Evolutionary conservation across 805 yeast species (phyloP).

Genomic region (Yamadazyma insecticola): DNA sequence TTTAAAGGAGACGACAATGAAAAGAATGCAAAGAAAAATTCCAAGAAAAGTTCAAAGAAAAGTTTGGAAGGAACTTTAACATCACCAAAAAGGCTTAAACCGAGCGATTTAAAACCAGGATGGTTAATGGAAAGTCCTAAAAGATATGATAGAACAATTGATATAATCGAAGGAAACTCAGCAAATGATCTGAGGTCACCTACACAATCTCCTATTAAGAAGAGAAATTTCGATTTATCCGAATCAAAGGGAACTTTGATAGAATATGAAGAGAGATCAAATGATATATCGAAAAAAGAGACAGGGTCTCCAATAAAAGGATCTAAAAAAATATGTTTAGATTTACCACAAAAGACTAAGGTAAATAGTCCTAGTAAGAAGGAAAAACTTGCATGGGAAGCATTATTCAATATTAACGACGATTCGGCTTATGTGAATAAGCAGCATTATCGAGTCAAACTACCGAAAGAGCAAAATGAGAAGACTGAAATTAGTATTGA

Average conservation of each 20-base stretch:
- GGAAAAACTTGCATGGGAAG: constrained; percentile 2
- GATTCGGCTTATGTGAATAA: not conserved
- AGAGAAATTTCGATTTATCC: not conserved
- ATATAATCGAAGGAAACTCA: too few relatives aligned
- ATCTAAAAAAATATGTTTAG: not conserved
- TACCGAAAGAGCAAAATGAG: not conserved
- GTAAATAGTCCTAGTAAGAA: not conserved
- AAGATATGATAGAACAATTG: too few relatives aligned
- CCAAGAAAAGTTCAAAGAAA: too few relatives aligned
- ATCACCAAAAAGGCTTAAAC: too few relatives aligned
- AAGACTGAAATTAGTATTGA: not conserved
- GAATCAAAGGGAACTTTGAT: not conserved
- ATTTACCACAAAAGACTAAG: not conserved
- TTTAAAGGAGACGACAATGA: too few relatives aligned
- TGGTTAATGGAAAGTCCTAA: too few relatives aligned
- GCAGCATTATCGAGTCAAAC: not conserved
- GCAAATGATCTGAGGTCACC: too few relatives aligned
- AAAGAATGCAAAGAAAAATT: too few relatives aligned
- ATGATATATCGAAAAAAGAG: too few relatives aligned
- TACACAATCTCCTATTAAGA: not conserved
- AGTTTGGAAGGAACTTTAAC: too few relatives aligned
- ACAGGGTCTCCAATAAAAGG: too few relatives aligned
- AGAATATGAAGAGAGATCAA: not conserved
- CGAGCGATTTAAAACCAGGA: too few relatives aligned
- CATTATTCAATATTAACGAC: not conserved